A percentile compares a stretch with the other conserved stretches of the same genome.
Conservation (phyloP, 768 basidiomycete species). For the Paxillus involutus region DNA sequence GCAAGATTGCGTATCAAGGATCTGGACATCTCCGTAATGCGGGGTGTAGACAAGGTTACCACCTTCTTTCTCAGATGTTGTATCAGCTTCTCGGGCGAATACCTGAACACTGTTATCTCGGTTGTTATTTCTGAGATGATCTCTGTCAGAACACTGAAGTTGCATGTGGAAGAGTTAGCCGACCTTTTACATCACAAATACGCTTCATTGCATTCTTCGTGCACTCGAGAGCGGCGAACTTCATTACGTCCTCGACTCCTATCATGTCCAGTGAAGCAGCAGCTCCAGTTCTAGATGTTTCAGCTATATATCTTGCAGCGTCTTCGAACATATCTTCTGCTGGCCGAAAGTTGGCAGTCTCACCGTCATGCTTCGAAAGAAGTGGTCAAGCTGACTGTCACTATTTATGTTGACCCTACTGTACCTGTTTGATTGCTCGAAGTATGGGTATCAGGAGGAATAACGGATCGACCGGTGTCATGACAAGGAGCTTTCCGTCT, state of each 20-base stretch:
- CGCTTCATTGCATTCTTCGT: slow-evolving; percentile 51
- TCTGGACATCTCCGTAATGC: slow-evolving; percentile 60
- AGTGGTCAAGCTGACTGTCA: neutral
- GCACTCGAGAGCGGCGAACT: slow-evolving; percentile 56
- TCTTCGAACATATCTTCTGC: slow-evolving; percentile 83
- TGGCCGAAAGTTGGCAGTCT: slow-evolving; percentile 57
- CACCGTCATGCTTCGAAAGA: slow-evolving; percentile 41
- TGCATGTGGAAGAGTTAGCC: slow-evolving; percentile 1
- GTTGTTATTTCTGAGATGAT: slow-evolving; percentile 57
- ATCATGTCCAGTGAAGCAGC: slow-evolving; percentile 32
- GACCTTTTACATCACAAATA: slow-evolving; percentile 82
- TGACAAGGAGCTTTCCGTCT: slow-evolving; percentile 83
- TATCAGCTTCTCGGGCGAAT: slow-evolving; percentile 53
- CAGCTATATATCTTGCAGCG: slow-evolving; percentile 44
- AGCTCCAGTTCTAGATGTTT: slow-evolving; percentile 11
- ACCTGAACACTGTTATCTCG: slow-evolving; percentile 74
- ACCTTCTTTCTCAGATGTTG: slow-evolving; percentile 67
- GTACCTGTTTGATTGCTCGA: slow-evolving; percentile 49
- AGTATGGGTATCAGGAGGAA: slow-evolving; percentile 79
- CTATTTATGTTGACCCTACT: neutral
- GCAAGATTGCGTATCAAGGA: slow-evolving; percentile 67
- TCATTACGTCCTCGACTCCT: slow-evolving; percentile 50
- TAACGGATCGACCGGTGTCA: slow-evolving; percentile 82
- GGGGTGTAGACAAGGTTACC: slow-evolving; percentile 47
- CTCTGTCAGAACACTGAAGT: slow-evolving; percentile 8